These are phyloP conservation scores for Rhizomucor miehei DNA, from an alignment of 371 early-diverging fungal genomes.

Conservation along the genomic window DNA sequence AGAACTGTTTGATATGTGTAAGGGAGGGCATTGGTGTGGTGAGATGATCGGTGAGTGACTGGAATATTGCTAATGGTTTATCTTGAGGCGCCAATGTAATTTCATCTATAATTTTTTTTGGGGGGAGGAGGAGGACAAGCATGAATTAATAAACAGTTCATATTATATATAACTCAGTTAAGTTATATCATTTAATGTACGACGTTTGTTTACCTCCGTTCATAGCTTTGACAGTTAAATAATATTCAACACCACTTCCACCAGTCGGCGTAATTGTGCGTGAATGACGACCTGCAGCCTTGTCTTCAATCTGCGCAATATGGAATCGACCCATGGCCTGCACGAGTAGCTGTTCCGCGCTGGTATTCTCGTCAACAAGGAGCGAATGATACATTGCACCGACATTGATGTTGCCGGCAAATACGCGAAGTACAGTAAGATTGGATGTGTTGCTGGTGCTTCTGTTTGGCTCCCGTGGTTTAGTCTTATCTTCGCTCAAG, in stretches of 20 bases:
- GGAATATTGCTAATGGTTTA: slow-evolving; percentile 60
- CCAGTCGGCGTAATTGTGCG: slow-evolving; percentile 8
- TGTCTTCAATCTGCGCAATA: slow-evolving; percentile 40
- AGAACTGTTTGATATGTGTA: slow-evolving; percentile 32
- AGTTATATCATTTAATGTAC: background rate
- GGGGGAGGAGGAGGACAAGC: background rate
- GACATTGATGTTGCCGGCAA: slow-evolving; percentile 61
- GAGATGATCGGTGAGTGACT: slow-evolving; percentile 56
- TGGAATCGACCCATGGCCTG: slow-evolving; percentile 58
- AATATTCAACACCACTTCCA: slow-evolving; percentile 49
- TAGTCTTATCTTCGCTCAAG: slow-evolving; percentile 1
- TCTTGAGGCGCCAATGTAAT: slow-evolving; percentile 54
- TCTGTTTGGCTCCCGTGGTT: background rate
- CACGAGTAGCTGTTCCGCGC: slow-evolving; percentile 55
- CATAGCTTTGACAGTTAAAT: slow-evolving; percentile 56
- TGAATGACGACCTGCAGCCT: slow-evolving; percentile 16
- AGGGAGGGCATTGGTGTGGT: slow-evolving; percentile 60
- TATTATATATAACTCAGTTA: too few species aligned
- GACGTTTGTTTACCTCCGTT: slow-evolving; percentile 48
- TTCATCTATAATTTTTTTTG: slow-evolving; percentile 38
- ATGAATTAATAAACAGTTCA: background rate
- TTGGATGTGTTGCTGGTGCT: slow-evolving; percentile 12
- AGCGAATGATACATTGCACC: slow-evolving; percentile 59
- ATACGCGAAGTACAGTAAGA: slow-evolving; percentile 43
- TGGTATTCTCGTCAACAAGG: slow-evolving; percentile 50